These are phyloP conservation scores for Saprolegnia diclina DNA, from an alignment of 352 stramenopile genomes.

Conservation along the genomic window DNA sequence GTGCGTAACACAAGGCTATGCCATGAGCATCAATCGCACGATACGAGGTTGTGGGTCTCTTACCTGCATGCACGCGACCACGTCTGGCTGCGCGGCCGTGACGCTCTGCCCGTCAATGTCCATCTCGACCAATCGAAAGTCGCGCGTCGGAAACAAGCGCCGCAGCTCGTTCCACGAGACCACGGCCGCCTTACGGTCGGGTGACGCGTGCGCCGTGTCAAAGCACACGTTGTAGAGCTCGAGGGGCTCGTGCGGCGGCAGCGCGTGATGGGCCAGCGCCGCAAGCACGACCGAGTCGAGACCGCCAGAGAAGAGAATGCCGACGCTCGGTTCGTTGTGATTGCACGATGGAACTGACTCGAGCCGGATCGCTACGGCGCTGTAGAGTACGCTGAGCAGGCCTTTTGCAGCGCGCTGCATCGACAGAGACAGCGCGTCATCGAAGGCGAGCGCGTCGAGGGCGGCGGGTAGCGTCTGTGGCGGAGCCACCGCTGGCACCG, in stretches of 20 bases:
- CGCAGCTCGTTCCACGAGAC: constrained; percentile 77
- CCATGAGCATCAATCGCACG: not conserved
- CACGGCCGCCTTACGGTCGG: constrained; percentile 88
- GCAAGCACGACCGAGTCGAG: constrained; percentile 95
- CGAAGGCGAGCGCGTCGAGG: constrained; percentile 28
- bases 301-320: constrained; percentile 94
- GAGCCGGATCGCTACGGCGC: constrained; percentile 76
- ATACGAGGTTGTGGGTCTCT: too few species aligned
- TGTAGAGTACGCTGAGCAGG: constrained; percentile 64
- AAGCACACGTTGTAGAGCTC: constrained; percentile 96
- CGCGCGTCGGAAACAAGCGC: constrained; percentile 70
- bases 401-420: constrained; percentile 36
- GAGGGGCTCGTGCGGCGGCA: constrained; percentile 55
- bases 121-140: constrained; percentile 81
- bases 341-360: constrained; percentile 43
- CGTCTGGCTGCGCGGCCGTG: constrained; percentile 44
- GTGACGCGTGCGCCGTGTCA: constrained; percentile 60
- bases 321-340: constrained; percentile 43
- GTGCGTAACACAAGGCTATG: constrained; percentile 73
- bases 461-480: not conserved
- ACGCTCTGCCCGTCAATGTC: constrained; percentile 80
- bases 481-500: not conserved
- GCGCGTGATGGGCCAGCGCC: constrained; percentile 78
- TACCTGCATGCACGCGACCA: constrained; percentile 67
- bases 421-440: constrained; percentile 15